phyloP scores from a whole-genome alignment of 2,329 filamentous ascomycete species.

The Dactylonectria estremocensis region DNA sequence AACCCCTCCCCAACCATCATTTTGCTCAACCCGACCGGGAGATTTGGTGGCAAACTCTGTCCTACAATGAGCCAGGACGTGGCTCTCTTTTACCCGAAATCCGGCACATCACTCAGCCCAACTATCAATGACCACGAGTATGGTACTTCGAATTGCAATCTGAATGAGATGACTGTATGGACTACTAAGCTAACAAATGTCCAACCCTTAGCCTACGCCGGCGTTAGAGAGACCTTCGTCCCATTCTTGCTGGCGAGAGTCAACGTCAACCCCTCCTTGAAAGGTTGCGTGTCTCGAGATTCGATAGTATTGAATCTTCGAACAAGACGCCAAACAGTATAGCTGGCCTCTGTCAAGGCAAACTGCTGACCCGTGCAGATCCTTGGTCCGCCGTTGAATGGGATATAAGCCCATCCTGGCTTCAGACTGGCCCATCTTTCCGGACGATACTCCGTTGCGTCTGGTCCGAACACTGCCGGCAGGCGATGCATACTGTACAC shows the following conservation, averaged over 20 bases:
- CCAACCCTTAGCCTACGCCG: not conserved
- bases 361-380: slow-evolving; percentile 62
- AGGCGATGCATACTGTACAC: slow-evolving; percentile 59
- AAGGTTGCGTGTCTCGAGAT: slow-evolving; percentile 1
- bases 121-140: too few relatives aligned
- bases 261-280: slow-evolving; percentile 22
- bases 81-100: too few relatives aligned
- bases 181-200: too few relatives aligned
- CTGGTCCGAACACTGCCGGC: slow-evolving; percentile 55
- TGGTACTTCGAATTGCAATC: too few relatives aligned
- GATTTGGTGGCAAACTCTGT: too few relatives aligned
- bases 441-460: slow-evolving; percentile 58
- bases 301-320: slow-evolving; percentile 18
- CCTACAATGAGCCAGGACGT: too few relatives aligned
- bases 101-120: too few relatives aligned
- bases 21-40: too few relatives aligned
- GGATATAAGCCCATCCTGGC: slow-evolving; percentile 56
- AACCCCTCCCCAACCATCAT: too few relatives aligned
- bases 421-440: slow-evolving; percentile 56
- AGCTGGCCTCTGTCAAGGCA: slow-evolving; percentile 56
- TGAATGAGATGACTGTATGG: too few relatives aligned
- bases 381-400: slow-evolving; percentile 61
- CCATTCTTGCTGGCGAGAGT: slow-evolving; percentile 5
- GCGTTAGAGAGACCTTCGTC: not conserved
- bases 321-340: slow-evolving; percentile 34